Conservation (phyloP, 2,329 filamentous ascomycete genomes). For the Nothophaeocryptopus gaeumannii region DNA sequence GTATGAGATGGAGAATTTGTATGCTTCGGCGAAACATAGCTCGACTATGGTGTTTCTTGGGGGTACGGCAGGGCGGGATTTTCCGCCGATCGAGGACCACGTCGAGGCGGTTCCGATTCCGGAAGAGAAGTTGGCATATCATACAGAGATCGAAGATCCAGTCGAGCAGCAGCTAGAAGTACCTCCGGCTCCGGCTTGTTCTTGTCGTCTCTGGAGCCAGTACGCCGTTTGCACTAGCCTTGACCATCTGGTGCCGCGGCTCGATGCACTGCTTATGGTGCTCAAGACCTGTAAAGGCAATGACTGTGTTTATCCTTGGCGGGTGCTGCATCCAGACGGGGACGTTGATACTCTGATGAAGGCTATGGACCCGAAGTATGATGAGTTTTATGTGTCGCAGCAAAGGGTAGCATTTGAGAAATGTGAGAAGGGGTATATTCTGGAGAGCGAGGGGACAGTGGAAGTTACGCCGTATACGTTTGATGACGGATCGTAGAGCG, state of each 20-base stretch:
- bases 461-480: conserved; percentile 11
- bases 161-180: not conserved
- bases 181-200: not conserved
- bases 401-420: conserved; percentile 18
- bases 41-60: not conserved
- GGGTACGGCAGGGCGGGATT: not conserved
- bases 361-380: conserved; percentile 9
- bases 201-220: not conserved
- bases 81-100: not conserved
- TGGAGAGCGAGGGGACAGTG: conserved; percentile 20
- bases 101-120: not conserved
- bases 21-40: not conserved
- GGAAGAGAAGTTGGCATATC: not conserved
- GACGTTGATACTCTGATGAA: conserved; percentile 13
- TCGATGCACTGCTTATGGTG: conserved; percentile 22
- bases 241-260: conserved; percentile 11
- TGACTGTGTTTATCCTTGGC: conserved; percentile 21
- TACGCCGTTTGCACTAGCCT: not conserved
- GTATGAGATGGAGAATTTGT: conserved; percentile 26
- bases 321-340: conserved; percentile 13
- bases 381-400: conserved; percentile 18
- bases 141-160: not conserved
- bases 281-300: conserved; percentile 19
- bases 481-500: conserved; percentile 3
- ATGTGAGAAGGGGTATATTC: conserved; percentile 25